These are phyloP conservation scores for Tephrocybe sp. DNA, from an alignment of 768 basidiomycete genomes.

Conservation along the genomic window DNA sequence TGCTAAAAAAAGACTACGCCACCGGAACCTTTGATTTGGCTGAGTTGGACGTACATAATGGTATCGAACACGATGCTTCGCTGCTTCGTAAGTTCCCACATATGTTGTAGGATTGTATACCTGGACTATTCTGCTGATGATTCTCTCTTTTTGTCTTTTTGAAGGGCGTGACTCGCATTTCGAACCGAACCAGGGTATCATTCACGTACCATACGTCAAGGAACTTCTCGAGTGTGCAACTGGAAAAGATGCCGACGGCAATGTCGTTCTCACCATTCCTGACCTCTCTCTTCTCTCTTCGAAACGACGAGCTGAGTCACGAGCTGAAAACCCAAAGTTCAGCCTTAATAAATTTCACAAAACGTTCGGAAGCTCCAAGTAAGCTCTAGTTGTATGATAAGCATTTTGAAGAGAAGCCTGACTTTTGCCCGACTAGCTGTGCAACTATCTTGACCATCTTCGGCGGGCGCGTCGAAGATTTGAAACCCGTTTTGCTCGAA, in stretches of 20 bases:
- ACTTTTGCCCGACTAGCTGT: slow-evolving; percentile 35
- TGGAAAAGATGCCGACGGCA: slow-evolving; percentile 51
- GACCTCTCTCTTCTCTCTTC: slow-evolving; percentile 59
- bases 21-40: slow-evolving; percentile 62
- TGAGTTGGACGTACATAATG: slow-evolving; percentile 72
- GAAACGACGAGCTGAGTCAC: slow-evolving; percentile 60
- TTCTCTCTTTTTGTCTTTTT: too few relatives aligned
- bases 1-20: slow-evolving; percentile 54
- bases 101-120: not conserved
- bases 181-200: slow-evolving; percentile 51
- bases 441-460: slow-evolving; percentile 64
- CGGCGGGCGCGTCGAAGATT: slow-evolving; percentile 57
- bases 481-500: slow-evolving; percentile 55
- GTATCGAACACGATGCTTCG: slow-evolving; percentile 71
- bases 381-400: slow-evolving; percentile 19
- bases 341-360: slow-evolving; percentile 49
- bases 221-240: slow-evolving; percentile 58
- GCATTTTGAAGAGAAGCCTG: not conserved
- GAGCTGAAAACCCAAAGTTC: slow-evolving; percentile 53
- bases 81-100: slow-evolving; percentile 49
- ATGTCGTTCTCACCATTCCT: slow-evolving; percentile 44
- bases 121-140: slow-evolving; percentile 5
- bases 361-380: slow-evolving; percentile 70
- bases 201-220: slow-evolving; percentile 47
- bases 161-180: slow-evolving; percentile 45